A percentile compares a stretch with the other conserved stretches of the same genome.
These are phyloP conservation scores for Volvox reticuliferus DNA, from an alignment of 139 green algal species.

Conservation along the genomic window DNA sequence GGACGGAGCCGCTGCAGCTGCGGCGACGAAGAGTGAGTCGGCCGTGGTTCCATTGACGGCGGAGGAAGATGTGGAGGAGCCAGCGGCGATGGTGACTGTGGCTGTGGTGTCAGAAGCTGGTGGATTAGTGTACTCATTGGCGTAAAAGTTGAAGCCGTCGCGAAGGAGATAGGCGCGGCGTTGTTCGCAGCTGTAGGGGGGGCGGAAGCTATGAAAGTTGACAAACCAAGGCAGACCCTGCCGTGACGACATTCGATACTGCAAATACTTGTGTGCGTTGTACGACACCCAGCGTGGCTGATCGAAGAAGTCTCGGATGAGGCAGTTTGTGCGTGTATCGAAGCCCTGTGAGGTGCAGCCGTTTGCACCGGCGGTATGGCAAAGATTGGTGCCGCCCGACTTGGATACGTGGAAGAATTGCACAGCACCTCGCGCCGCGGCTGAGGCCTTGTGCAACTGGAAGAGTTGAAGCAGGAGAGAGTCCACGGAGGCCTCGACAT, in stretches of 20 bases:
- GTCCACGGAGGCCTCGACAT: conserved; percentile 19
- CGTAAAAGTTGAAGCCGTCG: conserved; percentile 54
- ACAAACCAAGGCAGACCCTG: conserved; percentile 54
- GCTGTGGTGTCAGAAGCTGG: not conserved
- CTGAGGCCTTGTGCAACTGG: conserved; percentile 42
- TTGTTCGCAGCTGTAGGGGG: conserved; percentile 2
- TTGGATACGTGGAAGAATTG: conserved; percentile 67
- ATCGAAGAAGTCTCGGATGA: conserved; percentile 54
- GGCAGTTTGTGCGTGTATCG: conserved; percentile 52
- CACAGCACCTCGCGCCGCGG: conserved; percentile 34
- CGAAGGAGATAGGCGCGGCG: conserved; percentile 38
- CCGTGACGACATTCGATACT: conserved; percentile 35
- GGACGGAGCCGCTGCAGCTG: not conserved
- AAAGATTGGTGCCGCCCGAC: conserved; percentile 63
- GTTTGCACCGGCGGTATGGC: conserved; percentile 51
- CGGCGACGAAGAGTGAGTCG: not conserved
- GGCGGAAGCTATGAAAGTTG: conserved; percentile 54
- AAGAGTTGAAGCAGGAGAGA: conserved; percentile 55
- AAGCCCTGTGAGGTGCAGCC: conserved; percentile 54
- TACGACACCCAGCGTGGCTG: conserved; percentile 48
- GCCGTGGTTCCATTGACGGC: not conserved
- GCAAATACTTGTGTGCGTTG: conserved; percentile 52
- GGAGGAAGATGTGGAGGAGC: not conserved
- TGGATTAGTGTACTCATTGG: conserved; percentile 61
- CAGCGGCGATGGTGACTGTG: not conserved